Evolutionary conservation across 75 land plant genomes (phyloP).

Genomic region (Pseudotsuga menziesii): DNA sequence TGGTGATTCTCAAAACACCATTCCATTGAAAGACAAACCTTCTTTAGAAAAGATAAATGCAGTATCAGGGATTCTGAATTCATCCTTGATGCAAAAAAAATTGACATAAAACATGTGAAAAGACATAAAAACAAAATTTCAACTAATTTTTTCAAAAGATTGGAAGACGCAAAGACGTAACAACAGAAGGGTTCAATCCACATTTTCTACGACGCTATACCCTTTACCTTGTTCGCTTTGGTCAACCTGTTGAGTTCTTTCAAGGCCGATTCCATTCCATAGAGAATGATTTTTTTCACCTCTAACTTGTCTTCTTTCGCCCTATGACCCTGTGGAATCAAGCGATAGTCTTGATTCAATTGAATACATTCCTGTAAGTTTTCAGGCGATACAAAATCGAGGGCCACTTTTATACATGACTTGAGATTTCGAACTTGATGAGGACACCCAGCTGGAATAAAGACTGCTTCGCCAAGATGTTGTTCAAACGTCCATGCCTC

Average conservation of each 20-base stretch:
- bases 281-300: constrained; percentile 64
- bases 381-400: constrained; percentile 64
- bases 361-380: constrained; percentile 46
- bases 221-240: too few species aligned
- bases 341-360: constrained; percentile 47
- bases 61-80: too few species aligned
- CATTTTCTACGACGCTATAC: too few species aligned
- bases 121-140: too few species aligned
- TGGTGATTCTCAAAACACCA: too few species aligned
- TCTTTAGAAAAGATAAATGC: too few species aligned
- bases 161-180: too few species aligned
- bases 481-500: constrained; percentile 75
- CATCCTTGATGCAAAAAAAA: too few species aligned
- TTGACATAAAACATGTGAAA: too few species aligned
- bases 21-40: too few species aligned
- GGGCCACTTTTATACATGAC: constrained; percentile 67
- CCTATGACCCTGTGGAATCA: constrained; percentile 43
- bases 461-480: constrained; percentile 55
- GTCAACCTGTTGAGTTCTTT: constrained; percentile 8
- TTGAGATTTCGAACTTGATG: constrained; percentile 63
- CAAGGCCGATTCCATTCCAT: constrained; percentile 40
- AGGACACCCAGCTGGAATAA: constrained; percentile 60
- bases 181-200: too few species aligned
- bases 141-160: too few species aligned
- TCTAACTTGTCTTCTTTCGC: constrained; percentile 69